Evolutionary conservation across 306 rosid genomes (phyloP).

Genomic region (Dalbergia oliveri): DNA sequence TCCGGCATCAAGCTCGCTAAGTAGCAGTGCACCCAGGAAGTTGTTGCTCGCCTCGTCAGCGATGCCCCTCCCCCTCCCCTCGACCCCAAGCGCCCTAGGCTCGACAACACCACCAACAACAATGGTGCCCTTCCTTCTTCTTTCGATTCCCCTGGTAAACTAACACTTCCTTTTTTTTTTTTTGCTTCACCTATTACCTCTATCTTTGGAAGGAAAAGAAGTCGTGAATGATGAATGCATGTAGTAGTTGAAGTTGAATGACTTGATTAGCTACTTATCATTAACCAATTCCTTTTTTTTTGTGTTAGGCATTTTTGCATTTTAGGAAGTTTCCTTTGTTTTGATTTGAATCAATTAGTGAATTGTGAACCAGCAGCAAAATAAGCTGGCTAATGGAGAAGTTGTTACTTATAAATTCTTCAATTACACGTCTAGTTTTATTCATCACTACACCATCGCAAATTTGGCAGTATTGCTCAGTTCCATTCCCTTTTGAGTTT

Average conservation of each 20-base stretch:
- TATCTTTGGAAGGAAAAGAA: neutral
- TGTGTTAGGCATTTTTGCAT: neutral
- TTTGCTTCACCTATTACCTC: no score
- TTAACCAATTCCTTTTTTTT: neutral
- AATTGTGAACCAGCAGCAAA: slow-evolving; percentile 17
- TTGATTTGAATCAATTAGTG: neutral
- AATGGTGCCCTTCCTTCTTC: slow-evolving; percentile 69
- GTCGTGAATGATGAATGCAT: neutral
- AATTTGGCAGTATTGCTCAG: slow-evolving; percentile 62
- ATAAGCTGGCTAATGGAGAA: slow-evolving; percentile 55
- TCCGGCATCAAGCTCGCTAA: slow-evolving; percentile 79
- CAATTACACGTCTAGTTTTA: slow-evolving; percentile 87
- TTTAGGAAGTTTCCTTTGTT: neutral
- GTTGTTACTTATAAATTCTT: slow-evolving; percentile 63
- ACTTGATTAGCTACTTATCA: neutral
- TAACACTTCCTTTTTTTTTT: no score
- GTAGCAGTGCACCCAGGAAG: slow-evolving; percentile 24
- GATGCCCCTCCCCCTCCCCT: slow-evolving; percentile 6
- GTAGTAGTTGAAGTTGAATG: neutral
- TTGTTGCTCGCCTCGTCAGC: slow-evolving; percentile 59
- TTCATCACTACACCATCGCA: slow-evolving; percentile 72
- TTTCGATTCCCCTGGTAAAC: no score
- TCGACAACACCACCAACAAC: slow-evolving; percentile 41
- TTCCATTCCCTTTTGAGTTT: neutral
- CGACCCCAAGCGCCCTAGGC: slow-evolving; percentile 76